Evolutionary conservation across 2,329 filamentous ascomycete genomes (phyloP).

Genomic region (Trichoderma oligosporum): DNA sequence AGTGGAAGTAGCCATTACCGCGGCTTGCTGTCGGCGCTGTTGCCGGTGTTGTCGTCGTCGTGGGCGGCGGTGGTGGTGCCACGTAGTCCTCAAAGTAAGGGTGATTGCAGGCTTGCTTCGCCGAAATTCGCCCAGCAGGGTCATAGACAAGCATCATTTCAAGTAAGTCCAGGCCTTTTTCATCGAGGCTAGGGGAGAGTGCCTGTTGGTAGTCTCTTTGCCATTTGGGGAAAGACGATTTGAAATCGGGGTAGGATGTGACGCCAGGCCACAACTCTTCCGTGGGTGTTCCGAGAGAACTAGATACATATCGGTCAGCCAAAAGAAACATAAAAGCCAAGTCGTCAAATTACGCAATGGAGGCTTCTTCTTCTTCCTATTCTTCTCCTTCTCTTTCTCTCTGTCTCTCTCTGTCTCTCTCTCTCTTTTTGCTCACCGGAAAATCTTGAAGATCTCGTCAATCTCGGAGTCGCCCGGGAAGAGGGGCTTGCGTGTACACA

Average conservation of each 20-base stretch:
- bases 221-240: slow-evolving; percentile 90
- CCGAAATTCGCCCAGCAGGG: slow-evolving; percentile 79
- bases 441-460: slow-evolving; percentile 51
- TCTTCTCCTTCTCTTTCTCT: too few relatives aligned
- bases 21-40: slow-evolving; percentile 25
- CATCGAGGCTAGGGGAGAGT: slow-evolving; percentile 70
- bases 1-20: slow-evolving; percentile 37
- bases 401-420: too few relatives aligned
- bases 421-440: too few relatives aligned
- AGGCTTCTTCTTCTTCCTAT: neutral
- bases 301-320: slow-evolving; percentile 30
- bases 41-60: slow-evolving; percentile 18
- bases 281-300: slow-evolving; percentile 75
- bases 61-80: slow-evolving; percentile 29
- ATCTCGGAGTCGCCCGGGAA: slow-evolving; percentile 82
- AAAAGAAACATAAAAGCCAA: neutral
- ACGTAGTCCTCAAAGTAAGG: slow-evolving; percentile 65
- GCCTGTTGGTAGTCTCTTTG: slow-evolving; percentile 61
- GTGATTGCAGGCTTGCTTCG: slow-evolving; percentile 81
- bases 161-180: slow-evolving; percentile 63
- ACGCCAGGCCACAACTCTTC: slow-evolving; percentile 85
- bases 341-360: neutral
- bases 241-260: slow-evolving; percentile 93
- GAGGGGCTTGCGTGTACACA: slow-evolving; percentile 89
- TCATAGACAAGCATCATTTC: slow-evolving; percentile 78